These are phyloP conservation scores for Penicillium italicum DNA, from an alignment of 2,329 filamentous ascomycete genomes.

Conservation along the genomic window DNA sequence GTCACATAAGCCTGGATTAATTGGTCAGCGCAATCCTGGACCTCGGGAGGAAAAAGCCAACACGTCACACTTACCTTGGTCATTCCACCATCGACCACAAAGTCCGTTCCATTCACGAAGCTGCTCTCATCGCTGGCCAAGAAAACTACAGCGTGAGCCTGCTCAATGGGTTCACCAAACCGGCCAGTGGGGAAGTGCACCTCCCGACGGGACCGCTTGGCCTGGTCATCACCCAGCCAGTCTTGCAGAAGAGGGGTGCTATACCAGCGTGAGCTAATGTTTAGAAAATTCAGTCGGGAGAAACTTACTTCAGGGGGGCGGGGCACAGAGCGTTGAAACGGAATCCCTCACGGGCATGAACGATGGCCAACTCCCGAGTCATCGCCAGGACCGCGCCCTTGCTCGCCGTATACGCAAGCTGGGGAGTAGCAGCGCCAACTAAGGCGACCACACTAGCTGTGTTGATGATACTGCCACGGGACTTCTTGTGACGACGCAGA, in stretches of 20 bases:
- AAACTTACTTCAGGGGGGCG: constrained; percentile 70
- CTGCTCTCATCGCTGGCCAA: constrained; percentile 82
- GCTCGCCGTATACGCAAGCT: constrained; percentile 88
- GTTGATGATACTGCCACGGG: constrained; percentile 80
- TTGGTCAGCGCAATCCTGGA: constrained; percentile 13
- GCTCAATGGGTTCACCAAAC: constrained; percentile 91
- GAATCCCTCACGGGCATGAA: constrained; percentile 84
- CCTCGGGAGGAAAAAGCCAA: not conserved
- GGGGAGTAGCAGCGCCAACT: constrained; percentile 80
- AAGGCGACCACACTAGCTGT: constrained; percentile 85
- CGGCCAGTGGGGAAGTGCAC: constrained; percentile 84
- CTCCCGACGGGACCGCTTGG: constrained; percentile 77
- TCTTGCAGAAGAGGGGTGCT: constrained; percentile 85
- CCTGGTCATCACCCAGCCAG: constrained; percentile 83
- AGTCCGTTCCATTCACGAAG: constrained; percentile 87
- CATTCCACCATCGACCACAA: constrained; percentile 95
- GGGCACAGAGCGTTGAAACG: constrained; percentile 90
- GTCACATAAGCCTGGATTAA: constrained; percentile 64
- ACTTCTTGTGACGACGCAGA: constrained; percentile 76
- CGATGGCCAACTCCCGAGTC: constrained; percentile 86
- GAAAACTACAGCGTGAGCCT: constrained; percentile 85
- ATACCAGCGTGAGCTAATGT: not conserved
- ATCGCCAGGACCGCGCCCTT: constrained; percentile 90
- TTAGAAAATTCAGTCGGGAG: not conserved
- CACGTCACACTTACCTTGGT: constrained; percentile 49